Evolutionary conservation across 306 rosid genomes (phyloP).

Genomic region (Begonia fuchsioides): DNA sequence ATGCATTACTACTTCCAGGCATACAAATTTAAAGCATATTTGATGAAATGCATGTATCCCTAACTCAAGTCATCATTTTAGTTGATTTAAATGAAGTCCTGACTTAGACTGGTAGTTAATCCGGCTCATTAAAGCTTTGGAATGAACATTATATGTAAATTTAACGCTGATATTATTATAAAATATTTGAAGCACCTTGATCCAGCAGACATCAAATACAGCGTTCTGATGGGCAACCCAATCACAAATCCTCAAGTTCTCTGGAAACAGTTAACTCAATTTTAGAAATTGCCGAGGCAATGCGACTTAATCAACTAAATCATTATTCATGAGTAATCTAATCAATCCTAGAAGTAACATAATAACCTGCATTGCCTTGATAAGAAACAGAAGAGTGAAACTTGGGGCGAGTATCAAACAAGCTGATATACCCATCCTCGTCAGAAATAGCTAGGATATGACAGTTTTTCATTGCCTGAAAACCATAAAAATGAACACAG

Average conservation of each 20-base stretch:
- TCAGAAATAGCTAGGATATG: constrained; percentile 70
- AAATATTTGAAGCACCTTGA: constrained; percentile 36
- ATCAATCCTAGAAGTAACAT: neutral
- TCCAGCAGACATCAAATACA: constrained; percentile 78
- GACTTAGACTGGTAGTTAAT: too few relatives aligned
- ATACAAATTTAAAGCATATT: too few relatives aligned
- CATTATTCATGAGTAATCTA: too few relatives aligned
- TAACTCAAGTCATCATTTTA: neutral
- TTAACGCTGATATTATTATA: neutral
- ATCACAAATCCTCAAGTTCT: constrained; percentile 34
- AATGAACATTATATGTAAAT: neutral
- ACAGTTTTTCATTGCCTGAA: constrained; percentile 36
- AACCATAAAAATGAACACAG: neutral
- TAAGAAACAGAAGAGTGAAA: constrained; percentile 17
- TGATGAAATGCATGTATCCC: neutral
- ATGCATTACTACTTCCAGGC: too few relatives aligned
- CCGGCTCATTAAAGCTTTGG: neutral
- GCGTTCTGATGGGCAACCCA: constrained; percentile 82
- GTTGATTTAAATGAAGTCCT: neutral
- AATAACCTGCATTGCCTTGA: constrained; percentile 52
- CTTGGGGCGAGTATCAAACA: constrained; percentile 46
- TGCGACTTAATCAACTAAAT: too few relatives aligned
- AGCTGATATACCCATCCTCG: constrained; percentile 66
- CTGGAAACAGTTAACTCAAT: too few relatives aligned
- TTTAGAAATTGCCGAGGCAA: too few relatives aligned